Evolutionary conservation across 1,284 basidiomycete species (phyloP), one percentile per base, ranked within the genome.

Genomic region (Cryptococcus wingfieldii): DNA sequence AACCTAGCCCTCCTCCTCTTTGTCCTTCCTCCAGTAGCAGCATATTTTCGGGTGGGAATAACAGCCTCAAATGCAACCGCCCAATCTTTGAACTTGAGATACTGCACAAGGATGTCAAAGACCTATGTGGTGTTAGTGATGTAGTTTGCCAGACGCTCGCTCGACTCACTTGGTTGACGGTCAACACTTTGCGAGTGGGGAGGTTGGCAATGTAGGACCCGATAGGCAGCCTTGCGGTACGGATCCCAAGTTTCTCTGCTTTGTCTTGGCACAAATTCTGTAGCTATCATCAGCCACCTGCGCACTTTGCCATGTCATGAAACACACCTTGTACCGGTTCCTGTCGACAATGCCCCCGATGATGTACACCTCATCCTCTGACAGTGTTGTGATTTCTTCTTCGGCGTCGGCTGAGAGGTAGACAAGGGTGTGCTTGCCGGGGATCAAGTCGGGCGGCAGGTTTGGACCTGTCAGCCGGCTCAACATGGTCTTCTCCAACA

Each of bases 341-440:
- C 89, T 89, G 75, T 99, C 96, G 59, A 89, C 89, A 62, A 99
- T 89, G 14, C 95, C 96, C 37, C 96, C 96, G 56, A 99, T 93
- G 64, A 99, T 86, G 72, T 98, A 98, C 3, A 86, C 88, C 72
- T 93, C 90, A 53, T 86, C 85, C 61, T 89, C 85, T 56, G 83
- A 86, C 48, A 99, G 82, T 59, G 87, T 84, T 9, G 80, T 78
- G 42, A 98, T 79, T 72, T 95, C 90, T 54, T 95, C 84, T 47
- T 87, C 82, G 5, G 94, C 87, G 77, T 99, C 96, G 6, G 94
- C 95, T 7, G 95, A 97, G 55, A 99, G 84, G 77, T 99, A 99
- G 34, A 98, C 82, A 47, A 97, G 80, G 47, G 77, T 83, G 51
- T 83, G 78, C 53, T 67, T 74, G 38, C 66, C 53, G 38, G 66